A percentile compares a stretch with the other conserved stretches of the same genome.
Conservation (phyloP, 2,329 filamentous ascomycete species). For the Monilinia vaccinii-corymbosi region DNA sequence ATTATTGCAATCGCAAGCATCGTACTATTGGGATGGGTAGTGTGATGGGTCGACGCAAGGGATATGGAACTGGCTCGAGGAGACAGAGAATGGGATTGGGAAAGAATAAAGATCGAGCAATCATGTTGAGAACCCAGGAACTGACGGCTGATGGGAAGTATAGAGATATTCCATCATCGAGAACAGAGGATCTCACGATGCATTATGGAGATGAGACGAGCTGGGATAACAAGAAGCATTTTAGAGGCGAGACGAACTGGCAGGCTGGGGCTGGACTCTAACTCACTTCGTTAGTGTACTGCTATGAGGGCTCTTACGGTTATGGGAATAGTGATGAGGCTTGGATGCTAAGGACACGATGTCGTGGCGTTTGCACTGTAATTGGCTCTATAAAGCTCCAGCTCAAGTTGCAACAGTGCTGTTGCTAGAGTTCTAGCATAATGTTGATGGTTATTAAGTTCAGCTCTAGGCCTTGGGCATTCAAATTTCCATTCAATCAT, state of each 20-base stretch:
- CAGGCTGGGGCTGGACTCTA: not conserved
- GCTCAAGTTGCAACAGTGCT: not conserved
- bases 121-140: slow-evolving; percentile 22
- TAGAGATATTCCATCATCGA: slow-evolving; percentile 15
- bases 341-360: too few species aligned
- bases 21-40: slow-evolving; percentile 26
- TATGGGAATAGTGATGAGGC: not conserved
- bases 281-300: not conserved
- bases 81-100: slow-evolving; percentile 24
- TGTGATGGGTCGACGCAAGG: slow-evolving; percentile 25
- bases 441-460: not conserved
- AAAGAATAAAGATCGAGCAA: slow-evolving; percentile 16
- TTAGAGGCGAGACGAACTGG: not conserved
- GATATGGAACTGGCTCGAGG: slow-evolving; percentile 24
- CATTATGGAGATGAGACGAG: slow-evolving; percentile 8
- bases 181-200: not conserved
- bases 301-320: too few species aligned
- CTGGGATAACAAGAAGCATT: not conserved
- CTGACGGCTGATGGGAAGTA: slow-evolving; percentile 16
- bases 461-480: not conserved
- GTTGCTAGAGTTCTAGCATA: not conserved
- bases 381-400: not conserved
- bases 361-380: not conserved
- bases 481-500: not conserved
- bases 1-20: slow-evolving; percentile 22